Base-by-base conservation (phyloP, 129 eudicot species). In the Helianthus tuberosus region DNA sequence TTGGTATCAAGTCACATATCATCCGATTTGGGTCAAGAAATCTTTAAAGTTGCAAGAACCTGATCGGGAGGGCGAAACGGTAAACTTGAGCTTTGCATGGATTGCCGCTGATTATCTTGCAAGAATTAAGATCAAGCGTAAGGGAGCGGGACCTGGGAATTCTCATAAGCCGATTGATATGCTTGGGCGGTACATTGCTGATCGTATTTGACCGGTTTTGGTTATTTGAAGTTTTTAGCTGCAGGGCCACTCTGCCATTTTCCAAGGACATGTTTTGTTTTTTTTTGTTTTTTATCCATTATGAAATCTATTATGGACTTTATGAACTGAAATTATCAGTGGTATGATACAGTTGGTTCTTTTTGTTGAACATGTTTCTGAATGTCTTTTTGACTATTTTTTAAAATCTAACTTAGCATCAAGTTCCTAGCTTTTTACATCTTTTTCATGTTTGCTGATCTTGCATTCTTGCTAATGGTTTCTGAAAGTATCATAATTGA, bases 31-130 rank as follows among this genome's bases (percentile, higher is more conserved):
- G 69, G 69, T 64, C 27, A 8, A 64, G 50, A 64, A 64, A 64
- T 39, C 69, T n/a, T 39, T 64, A 7, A 3, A 39, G 2, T 8
- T 64, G 69, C 69, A 64, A 64, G 69, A 38, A 64, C 69, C 69
- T 39, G 69, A n/a, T 9, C 50, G 14, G 27, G 69, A 15, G 69
- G 49, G 69, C 14, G 50, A 64, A 39, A 15, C 7, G 3, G 6
- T 64, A 15, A 64, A 64, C 15, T 39, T 64, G 69, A 64, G 69
- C 69, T 64, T 64, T 39, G 69, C 69, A 0, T 64, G 69, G 69
- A 64, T 64, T 39, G 50, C 69, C 7, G 69, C 69, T 38, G 69
- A 64, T 39, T 64, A 64, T 39, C 69, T 64, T 64, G 69, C 69
- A 1, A 38, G 69, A 15, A 64, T 64, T 39, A 64, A 64, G 49